Evolutionary conservation across 2,329 filamentous ascomycete genomes (phyloP).

Genomic region (Gyromitra esculenta): DNA sequence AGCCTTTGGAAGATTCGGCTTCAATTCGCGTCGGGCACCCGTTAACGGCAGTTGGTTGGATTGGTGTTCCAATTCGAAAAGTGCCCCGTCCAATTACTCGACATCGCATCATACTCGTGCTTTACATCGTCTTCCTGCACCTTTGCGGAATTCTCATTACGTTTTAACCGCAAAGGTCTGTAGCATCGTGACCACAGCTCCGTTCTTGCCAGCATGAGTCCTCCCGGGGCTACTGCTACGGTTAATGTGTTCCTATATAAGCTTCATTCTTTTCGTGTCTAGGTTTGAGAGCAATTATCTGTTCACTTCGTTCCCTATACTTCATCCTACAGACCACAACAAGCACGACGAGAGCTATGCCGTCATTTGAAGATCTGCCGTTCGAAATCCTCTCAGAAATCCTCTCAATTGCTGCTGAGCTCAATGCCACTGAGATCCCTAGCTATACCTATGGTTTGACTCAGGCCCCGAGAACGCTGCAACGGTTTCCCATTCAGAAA

Average conservation of each 20-base stretch:
- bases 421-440: slow-evolving; percentile 63
- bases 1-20: slow-evolving; percentile 31
- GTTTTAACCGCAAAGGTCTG: slow-evolving; percentile 46
- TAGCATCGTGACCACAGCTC: slow-evolving; percentile 35
- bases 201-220: slow-evolving; percentile 25
- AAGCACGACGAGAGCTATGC: slow-evolving; percentile 23
- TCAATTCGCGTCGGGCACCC: slow-evolving; percentile 41
- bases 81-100: slow-evolving; percentile 46
- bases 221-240: not conserved
- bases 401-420: slow-evolving; percentile 64
- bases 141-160: slow-evolving; percentile 27
- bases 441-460: slow-evolving; percentile 67
- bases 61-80: slow-evolving; percentile 17
- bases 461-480: slow-evolving; percentile 64
- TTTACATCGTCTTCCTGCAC: slow-evolving; percentile 32
- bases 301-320: not conserved
- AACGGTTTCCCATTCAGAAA: slow-evolving; percentile 62
- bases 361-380: slow-evolving; percentile 64
- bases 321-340: not conserved
- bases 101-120: slow-evolving; percentile 48
- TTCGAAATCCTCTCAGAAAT: slow-evolving; percentile 66
- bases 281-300: not conserved
- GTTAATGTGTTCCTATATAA: slow-evolving; percentile 25
- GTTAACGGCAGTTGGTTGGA: slow-evolving; percentile 38
- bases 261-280: slow-evolving; percentile 8